Base-by-base conservation (phyloP, 2,329 filamentous ascomycete genomes). In the Talaromyces sp. region DNA sequence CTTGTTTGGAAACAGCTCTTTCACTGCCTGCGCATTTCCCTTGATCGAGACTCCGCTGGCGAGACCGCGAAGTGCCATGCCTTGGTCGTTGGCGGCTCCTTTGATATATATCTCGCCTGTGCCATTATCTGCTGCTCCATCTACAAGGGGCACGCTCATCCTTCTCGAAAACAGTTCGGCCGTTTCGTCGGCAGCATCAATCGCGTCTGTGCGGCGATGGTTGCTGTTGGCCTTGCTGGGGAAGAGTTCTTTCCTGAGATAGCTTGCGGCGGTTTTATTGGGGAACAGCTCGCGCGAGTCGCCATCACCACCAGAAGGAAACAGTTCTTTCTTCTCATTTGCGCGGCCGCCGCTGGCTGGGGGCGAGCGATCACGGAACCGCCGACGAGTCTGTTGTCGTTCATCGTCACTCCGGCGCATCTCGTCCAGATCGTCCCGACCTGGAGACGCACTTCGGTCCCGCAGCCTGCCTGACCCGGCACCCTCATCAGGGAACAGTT, bases 1-100 rank as follows among this genome's bases (percentile, higher is more conserved):
- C 65, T 85, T 88, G 17, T 81, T 81, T 0, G 89, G 89, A 67
- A 92, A 92, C 22, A 92, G 73, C 72, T 92, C 89, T 65, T 84
- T 87, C 2, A 81, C 83, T 2, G 80, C 78, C 2, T 88, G 57
- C 9, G 59, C 87, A 67, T 87, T 88, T 68, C 89, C 89, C 70
- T 89, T 91, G 72, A 92, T 91, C 11, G 81, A 79, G 64, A 91
- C 83, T 0, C 83, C 85, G 27, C 77, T 77, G 32, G 80, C 77
- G 15, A 75, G 71, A 36, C 75, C 73, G 10, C 77, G 75, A 56
- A 78, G 75, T 22, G 71, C 72, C 61, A 72, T 70, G 4, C 73
- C 76, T 62, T 70, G 69, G 39, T 73, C 70, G 59, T 75, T 77
- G 63, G 85, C 82, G 17, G 80, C 69, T 22, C 88, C 88, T 54